Evolutionary conservation across 768 basidiomycete species (phyloP).

Genomic region (Mycena chlorophos): DNA sequence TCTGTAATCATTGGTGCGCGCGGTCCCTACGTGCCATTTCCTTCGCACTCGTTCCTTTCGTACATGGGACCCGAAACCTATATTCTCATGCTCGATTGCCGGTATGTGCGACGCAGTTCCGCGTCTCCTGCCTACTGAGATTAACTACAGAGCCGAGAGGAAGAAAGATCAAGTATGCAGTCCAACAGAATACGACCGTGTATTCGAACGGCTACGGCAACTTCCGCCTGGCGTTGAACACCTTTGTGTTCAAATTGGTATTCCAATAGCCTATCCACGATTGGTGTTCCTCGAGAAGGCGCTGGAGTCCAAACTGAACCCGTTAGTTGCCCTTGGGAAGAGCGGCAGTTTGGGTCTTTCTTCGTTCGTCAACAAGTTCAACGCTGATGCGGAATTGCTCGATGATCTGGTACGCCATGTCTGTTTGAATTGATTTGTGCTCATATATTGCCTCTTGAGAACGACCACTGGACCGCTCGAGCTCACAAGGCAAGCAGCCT

Average conservation of each 20-base stretch:
- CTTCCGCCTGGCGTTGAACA: slow-evolving; percentile 76
- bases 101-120: slow-evolving; percentile 43
- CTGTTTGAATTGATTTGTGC: not conserved
- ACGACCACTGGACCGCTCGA: slow-evolving; percentile 91
- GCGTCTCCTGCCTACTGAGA: not conserved
- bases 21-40: slow-evolving; percentile 78
- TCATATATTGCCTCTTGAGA: slow-evolving; percentile 39
- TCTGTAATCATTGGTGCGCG: slow-evolving; percentile 71
- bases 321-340: slow-evolving; percentile 73
- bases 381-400: slow-evolving; percentile 87
- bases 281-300: slow-evolving; percentile 85
- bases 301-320: slow-evolving; percentile 82
- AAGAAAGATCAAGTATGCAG: slow-evolving; percentile 82
- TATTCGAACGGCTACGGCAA: slow-evolving; percentile 60
- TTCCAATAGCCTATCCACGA: slow-evolving; percentile 90
- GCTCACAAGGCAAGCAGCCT: slow-evolving; percentile 59
- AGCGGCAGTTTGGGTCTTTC: slow-evolving; percentile 65
- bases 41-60: slow-evolving; percentile 79
- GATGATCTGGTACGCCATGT: slow-evolving; percentile 78
- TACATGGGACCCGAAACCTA: slow-evolving; percentile 78
- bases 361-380: slow-evolving; percentile 88
- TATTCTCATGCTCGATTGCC: slow-evolving; percentile 79
- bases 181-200: slow-evolving; percentile 63
- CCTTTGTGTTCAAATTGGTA: slow-evolving; percentile 79
- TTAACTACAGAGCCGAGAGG: slow-evolving; percentile 70